phyloP scores from a whole-genome alignment of 2,329 filamentous ascomycete genomes.

The Periconia digitata region DNA sequence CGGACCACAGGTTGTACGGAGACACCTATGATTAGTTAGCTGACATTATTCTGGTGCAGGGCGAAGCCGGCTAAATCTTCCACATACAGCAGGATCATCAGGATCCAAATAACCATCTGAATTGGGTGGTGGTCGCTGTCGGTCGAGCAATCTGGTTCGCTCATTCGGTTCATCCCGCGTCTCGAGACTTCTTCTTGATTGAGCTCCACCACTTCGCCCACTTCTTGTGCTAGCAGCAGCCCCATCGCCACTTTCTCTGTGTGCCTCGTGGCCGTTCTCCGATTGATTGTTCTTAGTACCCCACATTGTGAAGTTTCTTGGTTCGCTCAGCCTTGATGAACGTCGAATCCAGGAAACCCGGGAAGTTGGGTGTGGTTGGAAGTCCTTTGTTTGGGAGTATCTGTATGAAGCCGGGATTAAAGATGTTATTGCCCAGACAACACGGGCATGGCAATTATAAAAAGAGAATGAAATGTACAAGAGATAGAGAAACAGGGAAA shows the following conservation, averaged over 20 bases:
- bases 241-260: constrained; percentile 21
- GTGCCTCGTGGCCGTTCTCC: constrained; percentile 41
- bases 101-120: constrained; percentile 71
- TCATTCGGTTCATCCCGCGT: constrained; percentile 59
- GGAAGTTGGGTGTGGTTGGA: no score
- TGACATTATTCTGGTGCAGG: not conserved
- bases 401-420: no score
- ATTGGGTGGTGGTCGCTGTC: constrained; percentile 53
- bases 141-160: constrained; percentile 67
- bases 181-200: constrained; percentile 33
- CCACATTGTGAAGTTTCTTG: constrained; percentile 54
- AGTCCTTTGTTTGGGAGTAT: no score
- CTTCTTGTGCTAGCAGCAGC: constrained; percentile 16
- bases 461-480: not conserved
- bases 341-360: not conserved
- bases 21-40: constrained; percentile 57
- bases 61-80: not conserved
- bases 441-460: not conserved
- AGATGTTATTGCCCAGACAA: not conserved
- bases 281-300: constrained; percentile 52
- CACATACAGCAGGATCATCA: constrained; percentile 75
- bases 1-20: constrained; percentile 92
- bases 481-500: not conserved
- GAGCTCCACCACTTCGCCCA: constrained; percentile 11
- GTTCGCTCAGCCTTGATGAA: not conserved